Conservation (phyloP, 495 filamentous ascomycete genomes). For the Talaromyces proteolyticus region DNA sequence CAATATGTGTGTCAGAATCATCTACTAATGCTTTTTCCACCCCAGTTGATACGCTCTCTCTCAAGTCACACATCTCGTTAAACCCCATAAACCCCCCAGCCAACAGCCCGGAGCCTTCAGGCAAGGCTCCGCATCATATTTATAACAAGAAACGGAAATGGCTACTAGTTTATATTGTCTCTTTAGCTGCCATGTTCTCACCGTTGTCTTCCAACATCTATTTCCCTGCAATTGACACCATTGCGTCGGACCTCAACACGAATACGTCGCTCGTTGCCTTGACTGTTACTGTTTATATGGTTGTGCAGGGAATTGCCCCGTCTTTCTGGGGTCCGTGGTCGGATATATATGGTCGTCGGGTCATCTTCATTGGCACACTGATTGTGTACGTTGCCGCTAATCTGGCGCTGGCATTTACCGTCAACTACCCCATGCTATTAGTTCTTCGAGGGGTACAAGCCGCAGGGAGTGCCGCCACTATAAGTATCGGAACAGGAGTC, state of each 20-base stretch:
- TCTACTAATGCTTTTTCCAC: too few relatives aligned
- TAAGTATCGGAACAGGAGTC: constrained; percentile 46
- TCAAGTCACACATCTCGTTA: too few relatives aligned
- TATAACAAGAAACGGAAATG: constrained; percentile 51
- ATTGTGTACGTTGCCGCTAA: constrained; percentile 45
- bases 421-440: constrained; percentile 56
- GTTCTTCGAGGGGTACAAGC: constrained; percentile 60
- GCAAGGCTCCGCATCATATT: constrained; percentile 36
- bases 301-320: constrained; percentile 41
- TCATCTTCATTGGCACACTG: constrained; percentile 33
- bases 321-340: constrained; percentile 39
- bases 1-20: too few relatives aligned
- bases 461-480: constrained; percentile 50
- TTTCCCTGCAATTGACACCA: constrained; percentile 56
- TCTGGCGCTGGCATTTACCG: constrained; percentile 56
- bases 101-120: too few relatives aligned
- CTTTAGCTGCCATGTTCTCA: constrained; percentile 42
- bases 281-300: constrained; percentile 37
- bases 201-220: constrained; percentile 77
- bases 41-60: too few relatives aligned
- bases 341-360: constrained; percentile 33
- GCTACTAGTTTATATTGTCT: constrained; percentile 62
- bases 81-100: too few relatives aligned
- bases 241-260: constrained; percentile 16
- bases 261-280: constrained; percentile 28